Evolutionary conservation across 176 grass and related monocot species (phyloP), one percentile per base, ranked within the genome.

Genomic region (Phragmites australis): DNA sequence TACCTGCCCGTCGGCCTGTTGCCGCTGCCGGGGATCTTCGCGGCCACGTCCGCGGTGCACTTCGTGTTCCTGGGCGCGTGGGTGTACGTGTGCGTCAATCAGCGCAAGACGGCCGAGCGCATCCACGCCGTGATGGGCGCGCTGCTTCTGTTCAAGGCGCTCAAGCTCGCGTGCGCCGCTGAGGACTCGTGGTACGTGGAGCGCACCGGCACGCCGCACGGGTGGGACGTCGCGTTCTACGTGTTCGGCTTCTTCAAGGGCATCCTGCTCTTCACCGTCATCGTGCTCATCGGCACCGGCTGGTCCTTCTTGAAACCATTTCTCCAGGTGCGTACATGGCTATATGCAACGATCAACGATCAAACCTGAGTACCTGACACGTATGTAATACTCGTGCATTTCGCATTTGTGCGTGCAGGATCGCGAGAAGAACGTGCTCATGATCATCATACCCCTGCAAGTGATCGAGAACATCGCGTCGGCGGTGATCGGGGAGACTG

Each of bases 271-370:
- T 90, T 93, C 78, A 90, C 91, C 7, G 74, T 93, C 53, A 88
- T 90, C 56, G 85, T 90, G 3, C 91, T 93, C 82, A 77, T 93
- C 50, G 91, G 91, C 84, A 93, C 91, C 46, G 88, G 91, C 21
- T 93, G 91, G 88, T 93, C 91, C 37, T 93, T 90, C 85, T 7
- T 90, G 2, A 90, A 93, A 63, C 91, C 91, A 0, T 93, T 85
- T 41, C 85, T 93, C 41, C 91, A 93, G 89, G 88, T 81, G 23
- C 57, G 30, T 68, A 3, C 6, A 37, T 37, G 34, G 34, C 34
- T 37, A 6, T 50, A 45, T 45, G 44, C 44, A 45, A 45, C 44
- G 44, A 45, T 45, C 9, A 2, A 12, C 2, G 9, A 45, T 12
- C 44, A 45, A 45, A 13, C 6, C 34, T 37, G 34, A 7, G 61